A percentile compares a stretch with the other conserved stretches of the same genome.
Conservation (phyloP, 495 filamentous ascomycete species). For the Paragyromitra xinjiangensis region DNA sequence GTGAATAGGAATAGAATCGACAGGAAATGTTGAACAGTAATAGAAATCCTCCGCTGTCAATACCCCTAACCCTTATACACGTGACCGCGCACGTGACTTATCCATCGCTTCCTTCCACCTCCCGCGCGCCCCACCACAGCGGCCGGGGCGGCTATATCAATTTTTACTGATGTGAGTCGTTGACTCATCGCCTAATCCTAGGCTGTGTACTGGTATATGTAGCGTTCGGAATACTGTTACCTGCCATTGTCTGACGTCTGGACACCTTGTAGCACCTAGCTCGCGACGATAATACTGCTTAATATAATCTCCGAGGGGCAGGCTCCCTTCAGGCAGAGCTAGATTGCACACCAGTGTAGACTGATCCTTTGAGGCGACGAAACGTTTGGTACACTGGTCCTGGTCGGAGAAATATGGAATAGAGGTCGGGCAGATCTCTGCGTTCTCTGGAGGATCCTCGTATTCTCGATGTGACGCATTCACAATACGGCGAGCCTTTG, state of each 20-base stretch:
- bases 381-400: background rate
- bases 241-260: background rate
- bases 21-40: too few relatives aligned
- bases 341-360: background rate
- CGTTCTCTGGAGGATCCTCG: too few relatives aligned
- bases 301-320: background rate
- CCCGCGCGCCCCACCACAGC: too few relatives aligned
- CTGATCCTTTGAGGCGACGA: background rate
- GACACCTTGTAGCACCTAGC: background rate
- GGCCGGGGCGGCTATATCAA: too few relatives aligned
- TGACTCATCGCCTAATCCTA: background rate
- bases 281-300: background rate
- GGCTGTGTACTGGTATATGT: background rate
- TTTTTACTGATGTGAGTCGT: too few relatives aligned
- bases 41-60: too few relatives aligned
- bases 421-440: too few relatives aligned
- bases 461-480: background rate
- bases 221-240: background rate
- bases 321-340: background rate
- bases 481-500: background rate
- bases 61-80: too few relatives aligned
- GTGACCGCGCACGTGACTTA: too few relatives aligned
- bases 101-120: too few relatives aligned
- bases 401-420: background rate
- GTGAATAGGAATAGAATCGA: too few relatives aligned